Percentiles rank a stretch among this genome's conserved stretches.
Evolutionary conservation across 257 asterid genomes (phyloP).

Genomic region (Rauvolfia tetraphylla): DNA sequence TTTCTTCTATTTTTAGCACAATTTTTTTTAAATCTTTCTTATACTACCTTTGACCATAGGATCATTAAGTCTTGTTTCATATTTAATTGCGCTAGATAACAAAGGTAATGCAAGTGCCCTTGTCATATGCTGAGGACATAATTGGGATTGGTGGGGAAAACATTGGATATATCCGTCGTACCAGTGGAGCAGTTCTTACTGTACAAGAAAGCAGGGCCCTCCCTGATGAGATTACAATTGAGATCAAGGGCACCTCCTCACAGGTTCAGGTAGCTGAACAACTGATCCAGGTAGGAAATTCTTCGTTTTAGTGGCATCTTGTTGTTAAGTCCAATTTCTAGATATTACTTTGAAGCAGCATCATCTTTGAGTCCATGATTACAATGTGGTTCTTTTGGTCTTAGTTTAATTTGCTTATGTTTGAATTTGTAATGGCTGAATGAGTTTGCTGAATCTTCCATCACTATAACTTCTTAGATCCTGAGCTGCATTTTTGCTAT

Average conservation of each 20-base stretch:
- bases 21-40: too few species aligned
- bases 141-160: background rate
- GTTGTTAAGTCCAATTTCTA: background rate
- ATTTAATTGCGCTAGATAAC: background rate
- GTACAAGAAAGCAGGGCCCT: background rate
- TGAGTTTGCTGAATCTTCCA: background rate
- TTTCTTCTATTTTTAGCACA: too few species aligned
- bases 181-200: background rate
- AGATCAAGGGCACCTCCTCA: constrained; percentile 1
- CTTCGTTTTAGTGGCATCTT: background rate
- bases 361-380: background rate
- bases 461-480: background rate
- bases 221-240: constrained; percentile 1
- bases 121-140: background rate
- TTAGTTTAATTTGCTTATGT: background rate
- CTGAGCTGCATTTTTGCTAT: background rate
- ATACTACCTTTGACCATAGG: background rate
- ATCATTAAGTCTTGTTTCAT: background rate
- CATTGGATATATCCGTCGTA: background rate
- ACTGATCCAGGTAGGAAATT: background rate
- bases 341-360: background rate
- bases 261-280: background rate
- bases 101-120: background rate
- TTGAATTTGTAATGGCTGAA: background rate
- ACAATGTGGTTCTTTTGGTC: background rate